Base-by-base conservation (phyloP, 1,284 basidiomycete genomes). In the Xanthoconium separans region DNA sequence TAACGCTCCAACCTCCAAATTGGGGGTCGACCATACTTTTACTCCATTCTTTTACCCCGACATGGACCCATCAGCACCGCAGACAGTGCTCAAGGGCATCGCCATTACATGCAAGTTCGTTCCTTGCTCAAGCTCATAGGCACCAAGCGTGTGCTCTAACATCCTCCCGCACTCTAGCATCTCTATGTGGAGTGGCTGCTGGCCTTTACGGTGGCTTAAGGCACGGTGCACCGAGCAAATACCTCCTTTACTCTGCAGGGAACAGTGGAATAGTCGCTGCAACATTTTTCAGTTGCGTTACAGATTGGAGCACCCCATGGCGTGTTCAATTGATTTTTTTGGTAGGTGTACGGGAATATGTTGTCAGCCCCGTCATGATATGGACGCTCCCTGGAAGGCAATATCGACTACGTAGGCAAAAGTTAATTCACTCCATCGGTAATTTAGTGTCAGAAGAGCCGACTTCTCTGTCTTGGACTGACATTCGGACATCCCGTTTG, bases 91-190 rank as follows among this genome's bases (percentile, higher is more conserved):
- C 27, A 73, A 77, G 54, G 82, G 83, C 51, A 80, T 84, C 41
- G 61, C 79, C 56, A 69, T 77, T 72, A 83, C 84, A 85, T 89
- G 87, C 85, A 79, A 86, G 87, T 87, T 80, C 81, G 82, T 87
- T 80, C 73, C 74, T 51, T 60, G 51, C 50, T 41, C 24, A 37
- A 44, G 42, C 45, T 47, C 18, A 43, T 49, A 40, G 39, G 51
- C 55, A 48, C 39, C 44, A 44, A 42, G 6, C 29, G 16, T 53
- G 15, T 27, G 29, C 15, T 27, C 58, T 67, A 45, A 69, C 51
- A 41, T 53, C 43, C 42, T 53, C 44, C 22, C 47, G 33, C 51
- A 20, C 29, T 52, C 37, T 41, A 63, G 58, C 69, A 81, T 84
- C 82, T 56, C 69, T 76, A 22, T 65, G 77, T 50, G 81, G 81